Evolutionary conservation across 108 stramenopile species (phyloP).

Genomic region (Pseudonitzschia multistriata): DNA sequence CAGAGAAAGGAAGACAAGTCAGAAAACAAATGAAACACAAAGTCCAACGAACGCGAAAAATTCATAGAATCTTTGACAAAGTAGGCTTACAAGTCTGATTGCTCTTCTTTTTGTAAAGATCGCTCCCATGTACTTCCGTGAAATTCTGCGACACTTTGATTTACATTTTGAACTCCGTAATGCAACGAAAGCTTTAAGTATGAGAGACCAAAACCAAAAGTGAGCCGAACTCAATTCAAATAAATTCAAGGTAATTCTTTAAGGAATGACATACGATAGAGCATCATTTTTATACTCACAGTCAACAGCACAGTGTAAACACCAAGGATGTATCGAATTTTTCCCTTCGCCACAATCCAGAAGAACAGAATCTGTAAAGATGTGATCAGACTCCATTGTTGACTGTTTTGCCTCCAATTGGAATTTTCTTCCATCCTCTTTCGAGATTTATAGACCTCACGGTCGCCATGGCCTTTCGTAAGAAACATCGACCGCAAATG

Average conservation of each 20-base stretch:
- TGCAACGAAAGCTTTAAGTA: conserved; percentile 1
- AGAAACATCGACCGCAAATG: background rate
- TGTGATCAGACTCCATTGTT: background rate
- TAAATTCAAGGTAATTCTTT: no score
- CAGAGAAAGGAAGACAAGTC: background rate
- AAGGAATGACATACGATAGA: background rate
- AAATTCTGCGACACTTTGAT: background rate
- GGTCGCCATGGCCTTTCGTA: background rate
- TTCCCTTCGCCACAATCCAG: conserved; percentile 1
- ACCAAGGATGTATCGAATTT: conserved; percentile 7
- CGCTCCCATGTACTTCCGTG: background rate
- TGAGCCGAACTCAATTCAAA: background rate
- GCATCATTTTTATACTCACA: background rate
- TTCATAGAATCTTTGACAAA: background rate
- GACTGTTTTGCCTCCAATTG: background rate
- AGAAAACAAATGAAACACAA: background rate
- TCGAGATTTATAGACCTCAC: background rate
- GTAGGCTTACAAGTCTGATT: background rate
- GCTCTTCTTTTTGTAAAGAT: background rate
- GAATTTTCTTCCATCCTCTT: background rate
- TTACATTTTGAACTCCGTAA: background rate
- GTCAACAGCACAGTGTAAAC: conserved; percentile 8
- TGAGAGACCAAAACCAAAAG: background rate
- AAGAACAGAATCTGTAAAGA: background rate
- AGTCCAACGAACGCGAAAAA: background rate